Conservation (phyloP, 164 flowering plant species). For the Stephania yunnanensis region DNA sequence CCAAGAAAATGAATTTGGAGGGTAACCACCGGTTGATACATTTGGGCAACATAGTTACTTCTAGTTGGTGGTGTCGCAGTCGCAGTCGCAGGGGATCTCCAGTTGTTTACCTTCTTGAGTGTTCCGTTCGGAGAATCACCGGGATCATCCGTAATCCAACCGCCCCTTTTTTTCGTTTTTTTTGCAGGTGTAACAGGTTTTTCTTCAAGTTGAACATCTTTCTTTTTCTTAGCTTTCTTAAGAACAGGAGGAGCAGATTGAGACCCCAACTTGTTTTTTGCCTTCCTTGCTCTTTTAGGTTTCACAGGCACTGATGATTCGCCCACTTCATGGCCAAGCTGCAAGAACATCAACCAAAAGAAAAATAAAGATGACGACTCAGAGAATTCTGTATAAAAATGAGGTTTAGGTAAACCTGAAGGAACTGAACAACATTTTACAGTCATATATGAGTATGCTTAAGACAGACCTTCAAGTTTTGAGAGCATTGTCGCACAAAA, state of each 20-base stretch:
- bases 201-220: conserved; percentile 26
- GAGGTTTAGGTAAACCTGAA: too few relatives aligned
- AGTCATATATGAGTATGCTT: not conserved
- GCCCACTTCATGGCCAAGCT: conserved; percentile 17
- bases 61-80: conserved; percentile 41
- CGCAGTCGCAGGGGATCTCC: conserved; percentile 34
- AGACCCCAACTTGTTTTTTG: conserved; percentile 6
- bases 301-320: conserved; percentile 20
- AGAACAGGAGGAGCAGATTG: conserved; percentile 26
- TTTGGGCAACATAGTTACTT: conserved; percentile 15
- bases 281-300: conserved; percentile 15
- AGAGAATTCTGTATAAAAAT: too few relatives aligned
- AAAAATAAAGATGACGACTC: too few relatives aligned
- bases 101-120: conserved; percentile 12
- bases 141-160: conserved; percentile 51
- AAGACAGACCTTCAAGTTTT: conserved; percentile 37
- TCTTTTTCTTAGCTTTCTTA: conserved; percentile 35
- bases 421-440: not conserved
- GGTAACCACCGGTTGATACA: conserved; percentile 16
- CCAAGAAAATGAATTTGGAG: conserved; percentile 27
- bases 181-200: conserved; percentile 19
- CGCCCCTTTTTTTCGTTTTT: conserved; percentile 44
- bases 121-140: conserved; percentile 24
- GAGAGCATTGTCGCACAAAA: conserved; percentile 67
- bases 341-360: conserved; percentile 5